These are phyloP conservation scores for Colletotrichum nymphaeae DNA, from an alignment of 2,329 filamentous ascomycete genomes.

Conservation along the genomic window DNA sequence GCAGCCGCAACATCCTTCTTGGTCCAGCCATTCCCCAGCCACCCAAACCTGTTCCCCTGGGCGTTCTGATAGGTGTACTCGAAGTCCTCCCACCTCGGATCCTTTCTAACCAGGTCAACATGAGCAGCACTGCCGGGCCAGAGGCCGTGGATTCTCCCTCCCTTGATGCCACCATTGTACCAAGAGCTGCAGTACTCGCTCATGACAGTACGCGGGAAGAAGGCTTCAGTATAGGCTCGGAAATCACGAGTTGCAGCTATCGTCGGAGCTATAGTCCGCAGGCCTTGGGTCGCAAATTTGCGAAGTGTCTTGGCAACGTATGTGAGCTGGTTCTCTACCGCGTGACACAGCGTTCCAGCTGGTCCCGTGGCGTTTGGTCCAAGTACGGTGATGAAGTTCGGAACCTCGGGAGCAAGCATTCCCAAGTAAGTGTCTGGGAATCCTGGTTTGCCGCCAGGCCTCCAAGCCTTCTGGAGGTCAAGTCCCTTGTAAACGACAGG, in stretches of 20 bases:
- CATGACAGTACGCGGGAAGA: slow-evolving; percentile 65
- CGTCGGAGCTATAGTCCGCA: slow-evolving; percentile 69
- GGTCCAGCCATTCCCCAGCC: slow-evolving; percentile 76
- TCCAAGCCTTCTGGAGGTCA: slow-evolving; percentile 72
- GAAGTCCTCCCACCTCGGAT: slow-evolving; percentile 67
- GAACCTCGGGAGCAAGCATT: background rate
- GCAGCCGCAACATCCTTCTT: slow-evolving; percentile 56
- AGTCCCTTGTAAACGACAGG: slow-evolving; percentile 67
- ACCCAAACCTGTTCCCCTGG: slow-evolving; percentile 65
- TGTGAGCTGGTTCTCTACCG: slow-evolving; percentile 72
- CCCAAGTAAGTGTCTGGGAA: slow-evolving; percentile 58
- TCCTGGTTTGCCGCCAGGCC: slow-evolving; percentile 69
- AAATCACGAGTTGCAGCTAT: slow-evolving; percentile 73
- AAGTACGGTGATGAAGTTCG: slow-evolving; percentile 72
- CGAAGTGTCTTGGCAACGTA: slow-evolving; percentile 76
- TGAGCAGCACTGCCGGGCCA: slow-evolving; percentile 78
- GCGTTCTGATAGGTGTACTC: slow-evolving; percentile 58
- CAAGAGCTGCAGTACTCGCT: slow-evolving; percentile 73
- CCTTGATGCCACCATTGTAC: slow-evolving; percentile 75
- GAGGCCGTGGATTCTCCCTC: slow-evolving; percentile 72
- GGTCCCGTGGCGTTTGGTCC: slow-evolving; percentile 70
- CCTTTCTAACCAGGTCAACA: slow-evolving; percentile 65
- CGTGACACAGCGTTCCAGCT: slow-evolving; percentile 74
- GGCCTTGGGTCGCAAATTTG: slow-evolving; percentile 74
- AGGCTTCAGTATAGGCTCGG: slow-evolving; percentile 66